These are phyloP conservation scores for Leccinum subtestaceum DNA, from an alignment of 768 basidiomycete species.

Conservation along the genomic window DNA sequence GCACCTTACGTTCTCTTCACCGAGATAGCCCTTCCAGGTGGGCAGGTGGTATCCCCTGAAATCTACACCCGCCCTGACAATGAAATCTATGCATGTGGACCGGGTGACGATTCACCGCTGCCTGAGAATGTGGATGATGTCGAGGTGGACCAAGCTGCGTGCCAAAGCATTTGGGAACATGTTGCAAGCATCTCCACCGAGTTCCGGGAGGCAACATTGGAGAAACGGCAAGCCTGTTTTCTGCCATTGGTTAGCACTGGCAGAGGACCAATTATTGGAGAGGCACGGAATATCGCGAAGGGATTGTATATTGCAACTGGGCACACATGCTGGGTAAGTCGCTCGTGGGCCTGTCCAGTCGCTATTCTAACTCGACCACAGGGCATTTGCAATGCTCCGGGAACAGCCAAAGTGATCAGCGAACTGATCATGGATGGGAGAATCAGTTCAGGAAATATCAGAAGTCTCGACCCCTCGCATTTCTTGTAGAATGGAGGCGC, in stretches of 20 bases:
- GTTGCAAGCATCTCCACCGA: conserved; percentile 61
- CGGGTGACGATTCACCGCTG: conserved; percentile 69
- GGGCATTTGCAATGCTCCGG: conserved; percentile 83
- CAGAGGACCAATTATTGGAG: conserved; percentile 71
- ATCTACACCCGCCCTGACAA: conserved; percentile 70
- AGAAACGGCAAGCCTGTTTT: conserved; percentile 70
- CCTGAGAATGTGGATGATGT: conserved; percentile 75
- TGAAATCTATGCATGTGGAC: conserved; percentile 77
- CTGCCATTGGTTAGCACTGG: conserved; percentile 59
- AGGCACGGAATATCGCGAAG: conserved; percentile 50
- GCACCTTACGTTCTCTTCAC: conserved; percentile 84
- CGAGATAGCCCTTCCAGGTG: conserved; percentile 50
- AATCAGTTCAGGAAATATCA: conserved; percentile 53
- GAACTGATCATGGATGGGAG: conserved; percentile 71
- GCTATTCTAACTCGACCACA: conserved; percentile 24
- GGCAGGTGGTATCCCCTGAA: conserved; percentile 49
- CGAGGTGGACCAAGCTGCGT: conserved; percentile 50
- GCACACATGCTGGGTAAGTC: conserved; percentile 74
- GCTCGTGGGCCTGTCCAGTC: not conserved
- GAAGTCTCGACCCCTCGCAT: conserved; percentile 42
- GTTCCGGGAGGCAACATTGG: conserved; percentile 51
- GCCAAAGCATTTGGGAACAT: conserved; percentile 51
- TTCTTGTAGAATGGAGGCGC: conserved; percentile 27
- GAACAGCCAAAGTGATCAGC: conserved; percentile 70
- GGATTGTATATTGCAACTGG: conserved; percentile 74